Percentiles rank a stretch among this genome's conserved stretches.
phyloP scores from a whole-genome alignment of 2,329 filamentous ascomycete genomes.

The Arthrobotrys pseudoclavata region DNA sequence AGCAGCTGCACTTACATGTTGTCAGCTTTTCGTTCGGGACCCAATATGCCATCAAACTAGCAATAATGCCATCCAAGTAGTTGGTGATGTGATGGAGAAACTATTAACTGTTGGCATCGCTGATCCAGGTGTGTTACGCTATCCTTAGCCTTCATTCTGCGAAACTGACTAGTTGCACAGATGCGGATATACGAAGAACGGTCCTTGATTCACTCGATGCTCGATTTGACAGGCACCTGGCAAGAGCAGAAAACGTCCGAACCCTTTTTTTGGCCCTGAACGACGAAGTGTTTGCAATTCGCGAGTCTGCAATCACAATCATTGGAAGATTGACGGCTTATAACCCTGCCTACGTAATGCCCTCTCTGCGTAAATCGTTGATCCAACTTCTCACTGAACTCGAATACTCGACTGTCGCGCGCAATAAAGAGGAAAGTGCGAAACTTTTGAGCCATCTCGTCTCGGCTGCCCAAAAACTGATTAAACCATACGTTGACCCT shows the following conservation, averaged over 20 bases:
- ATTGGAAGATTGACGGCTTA: conserved; percentile 91
- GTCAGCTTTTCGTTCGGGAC: conserved; percentile 95
- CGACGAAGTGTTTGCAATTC: conserved; percentile 90
- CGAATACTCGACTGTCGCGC: conserved; percentile 92
- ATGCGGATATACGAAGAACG: conserved; percentile 87
- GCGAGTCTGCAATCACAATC: conserved; percentile 95
- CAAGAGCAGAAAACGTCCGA: conserved; percentile 96
- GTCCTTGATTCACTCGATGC: conserved; percentile 90
- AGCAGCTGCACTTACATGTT: conserved; percentile 95
- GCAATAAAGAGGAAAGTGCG: conserved; percentile 96
- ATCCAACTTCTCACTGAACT: conserved; percentile 97
- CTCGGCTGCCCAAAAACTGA: conserved; percentile 89
- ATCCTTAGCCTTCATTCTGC: neutral
- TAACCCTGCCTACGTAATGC: conserved; percentile 98
- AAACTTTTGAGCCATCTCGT: conserved; percentile 93
- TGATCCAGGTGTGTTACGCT: conserved; percentile 72
- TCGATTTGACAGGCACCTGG: conserved; percentile 95
- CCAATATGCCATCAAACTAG: conserved; percentile 98
- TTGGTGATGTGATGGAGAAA: conserved; percentile 97
- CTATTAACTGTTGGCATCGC: conserved; percentile 94
- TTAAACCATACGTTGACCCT: conserved; percentile 96
- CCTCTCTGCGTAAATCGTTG: conserved; percentile 91
- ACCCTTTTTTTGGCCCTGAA: conserved; percentile 96
- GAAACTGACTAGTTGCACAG: conserved; percentile 64
- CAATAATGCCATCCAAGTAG: conserved; percentile 94